A percentile compares a stretch with the other conserved stretches of the same genome.
These are phyloP conservation scores for Kokia cookei DNA, from an alignment of 441 rosid species.

Conservation along the genomic window DNA sequence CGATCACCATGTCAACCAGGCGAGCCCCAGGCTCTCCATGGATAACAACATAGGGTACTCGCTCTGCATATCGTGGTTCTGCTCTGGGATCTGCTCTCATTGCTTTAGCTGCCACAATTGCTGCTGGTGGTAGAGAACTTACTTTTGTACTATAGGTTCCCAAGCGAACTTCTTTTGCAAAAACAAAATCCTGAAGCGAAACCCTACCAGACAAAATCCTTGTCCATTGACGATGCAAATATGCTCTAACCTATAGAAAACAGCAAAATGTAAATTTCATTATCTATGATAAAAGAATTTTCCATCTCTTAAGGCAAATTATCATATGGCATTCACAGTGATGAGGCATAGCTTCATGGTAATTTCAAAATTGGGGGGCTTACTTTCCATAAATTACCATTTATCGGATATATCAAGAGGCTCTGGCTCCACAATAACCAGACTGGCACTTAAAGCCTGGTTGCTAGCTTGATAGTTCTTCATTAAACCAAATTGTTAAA, in stretches of 20 bases:
- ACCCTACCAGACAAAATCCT: conserved; percentile 85
- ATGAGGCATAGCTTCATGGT: background rate
- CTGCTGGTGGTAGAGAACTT: conserved; percentile 84
- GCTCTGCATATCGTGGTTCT: conserved; percentile 87
- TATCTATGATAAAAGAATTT: conserved; percentile 5
- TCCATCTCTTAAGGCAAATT: background rate
- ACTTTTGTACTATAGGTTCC: conserved; percentile 74
- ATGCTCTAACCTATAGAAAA: conserved; percentile 56
- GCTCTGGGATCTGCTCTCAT: conserved; percentile 83
- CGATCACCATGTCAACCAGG: conserved; percentile 92
- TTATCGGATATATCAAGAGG: background rate
- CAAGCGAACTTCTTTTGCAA: conserved; percentile 95
- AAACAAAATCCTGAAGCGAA: conserved; percentile 86
- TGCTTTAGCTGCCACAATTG: conserved; percentile 86
- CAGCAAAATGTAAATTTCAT: background rate
- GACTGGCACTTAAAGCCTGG: background rate
- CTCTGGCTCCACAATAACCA: background rate
- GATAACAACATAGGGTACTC: conserved; percentile 88
- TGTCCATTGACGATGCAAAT: conserved; percentile 85
- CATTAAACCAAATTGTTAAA: background rate
- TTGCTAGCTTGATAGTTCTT: background rate
- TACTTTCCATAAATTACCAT: background rate
- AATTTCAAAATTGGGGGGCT: background rate
- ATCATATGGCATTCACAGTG: background rate
- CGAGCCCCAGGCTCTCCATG: conserved; percentile 97